Evolutionary conservation across 345 rosid species (phyloP).

Genomic region (Brassica rapa): DNA sequence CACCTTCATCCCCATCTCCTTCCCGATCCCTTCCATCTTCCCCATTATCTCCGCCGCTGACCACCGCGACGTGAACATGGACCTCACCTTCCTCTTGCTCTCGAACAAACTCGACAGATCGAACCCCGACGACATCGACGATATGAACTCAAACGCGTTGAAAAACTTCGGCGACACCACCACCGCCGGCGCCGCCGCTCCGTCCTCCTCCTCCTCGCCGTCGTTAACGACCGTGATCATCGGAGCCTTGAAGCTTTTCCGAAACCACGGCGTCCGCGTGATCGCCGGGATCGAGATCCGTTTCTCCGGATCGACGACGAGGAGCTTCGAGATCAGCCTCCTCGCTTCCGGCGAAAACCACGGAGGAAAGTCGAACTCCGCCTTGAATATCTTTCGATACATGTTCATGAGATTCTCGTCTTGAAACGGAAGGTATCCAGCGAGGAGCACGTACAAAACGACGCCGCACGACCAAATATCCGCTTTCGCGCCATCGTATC

Average conservation of each 20-base stretch:
- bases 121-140: constrained; percentile 81
- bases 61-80: constrained; percentile 63
- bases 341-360: constrained; percentile 62
- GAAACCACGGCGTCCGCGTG: constrained; percentile 68
- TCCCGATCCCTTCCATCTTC: constrained; percentile 59
- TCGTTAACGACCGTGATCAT: background rate
- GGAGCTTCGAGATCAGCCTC: constrained; percentile 60
- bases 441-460: constrained; percentile 60
- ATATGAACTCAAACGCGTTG: constrained; percentile 74
- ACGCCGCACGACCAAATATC: constrained; percentile 95
- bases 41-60: constrained; percentile 49
- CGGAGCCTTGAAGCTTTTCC: constrained; percentile 48
- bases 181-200: background rate
- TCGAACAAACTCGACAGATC: constrained; percentile 76
- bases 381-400: constrained; percentile 60
- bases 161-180: constrained; percentile 39
- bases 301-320: constrained; percentile 55
- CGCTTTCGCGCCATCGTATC: constrained; percentile 77
- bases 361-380: constrained; percentile 67
- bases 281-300: constrained; percentile 69
- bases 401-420: constrained; percentile 66
- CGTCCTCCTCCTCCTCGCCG: background rate
- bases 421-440: constrained; percentile 69
- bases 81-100: constrained; percentile 48
- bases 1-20: constrained; percentile 54